Evolutionary conservation across 495 filamentous ascomycete species (phyloP).

Genomic region (Penicillium coffeae): DNA sequence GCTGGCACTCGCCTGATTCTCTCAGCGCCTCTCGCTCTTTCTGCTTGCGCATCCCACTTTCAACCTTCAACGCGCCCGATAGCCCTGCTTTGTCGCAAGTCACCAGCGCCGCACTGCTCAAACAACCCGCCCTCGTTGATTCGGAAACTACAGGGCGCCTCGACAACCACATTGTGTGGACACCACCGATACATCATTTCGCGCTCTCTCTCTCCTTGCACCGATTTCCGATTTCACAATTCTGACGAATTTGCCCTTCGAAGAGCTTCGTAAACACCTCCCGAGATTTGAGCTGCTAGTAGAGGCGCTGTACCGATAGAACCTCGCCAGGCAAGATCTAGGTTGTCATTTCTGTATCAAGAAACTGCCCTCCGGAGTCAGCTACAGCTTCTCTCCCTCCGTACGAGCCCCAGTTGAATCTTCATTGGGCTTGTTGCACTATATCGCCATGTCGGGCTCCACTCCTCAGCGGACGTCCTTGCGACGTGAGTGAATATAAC

Average conservation of each 20-base stretch:
- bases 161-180: not conserved
- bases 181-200: too few species aligned
- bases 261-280: too few species aligned
- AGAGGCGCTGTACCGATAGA: too few species aligned
- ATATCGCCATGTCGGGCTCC: conserved; percentile 22
- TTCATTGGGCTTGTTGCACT: not conserved
- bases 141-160: not conserved
- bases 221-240: too few species aligned
- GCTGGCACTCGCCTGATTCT: not conserved
- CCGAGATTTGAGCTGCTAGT: too few species aligned
- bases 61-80: conserved; percentile 12
- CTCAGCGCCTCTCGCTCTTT: not conserved
- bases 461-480: conserved; percentile 26
- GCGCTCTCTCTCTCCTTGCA: too few species aligned
- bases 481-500: conserved; percentile 18
- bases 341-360: too few species aligned
- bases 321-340: too few species aligned
- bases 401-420: not conserved
- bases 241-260: too few species aligned
- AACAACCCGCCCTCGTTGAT: not conserved
- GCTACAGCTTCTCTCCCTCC: too few species aligned
- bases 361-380: too few species aligned
- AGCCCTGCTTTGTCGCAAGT: not conserved
- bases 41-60: conserved; percentile 17
- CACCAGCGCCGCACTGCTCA: not conserved